A percentile compares a stretch with the other conserved stretches of the same genome.
phyloP scores from a whole-genome alignment of 768 basidiomycete species.

The Boletus huronensis region DNA sequence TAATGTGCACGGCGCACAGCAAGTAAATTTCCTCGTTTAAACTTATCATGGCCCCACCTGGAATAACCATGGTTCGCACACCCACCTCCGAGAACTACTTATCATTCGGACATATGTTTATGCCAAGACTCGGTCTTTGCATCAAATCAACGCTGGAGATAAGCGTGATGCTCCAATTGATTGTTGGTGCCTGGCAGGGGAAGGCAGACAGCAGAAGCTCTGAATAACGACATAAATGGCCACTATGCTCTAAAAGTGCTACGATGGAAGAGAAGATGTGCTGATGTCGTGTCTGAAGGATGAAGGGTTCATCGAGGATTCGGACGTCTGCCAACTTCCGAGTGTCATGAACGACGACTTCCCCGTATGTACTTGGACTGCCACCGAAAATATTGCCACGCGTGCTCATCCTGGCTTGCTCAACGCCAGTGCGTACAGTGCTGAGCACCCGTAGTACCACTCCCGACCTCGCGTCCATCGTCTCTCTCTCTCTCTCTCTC shows the following conservation, averaged over 20 bases:
- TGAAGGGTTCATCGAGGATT: neutral
- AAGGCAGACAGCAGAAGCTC: neutral
- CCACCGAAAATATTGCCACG: slow-evolving; percentile 13
- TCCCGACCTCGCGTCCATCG: neutral
- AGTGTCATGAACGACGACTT: neutral
- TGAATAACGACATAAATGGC: neutral
- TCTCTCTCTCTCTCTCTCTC: neutral
- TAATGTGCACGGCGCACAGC: no score
- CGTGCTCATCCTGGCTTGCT: slow-evolving; percentile 12
- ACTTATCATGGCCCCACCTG: no score
- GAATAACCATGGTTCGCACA: neutral
- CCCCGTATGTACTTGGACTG: neutral
- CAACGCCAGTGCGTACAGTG: slow-evolving; percentile 36
- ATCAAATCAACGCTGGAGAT: neutral
- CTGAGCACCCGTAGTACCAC: slow-evolving; percentile 43
- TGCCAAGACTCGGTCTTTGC: neutral
- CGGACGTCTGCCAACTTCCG: no score
- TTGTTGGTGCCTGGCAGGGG: neutral
- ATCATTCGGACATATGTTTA: neutral
- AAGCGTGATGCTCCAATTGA: neutral
- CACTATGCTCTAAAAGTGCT: neutral
- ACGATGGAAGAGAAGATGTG: neutral
- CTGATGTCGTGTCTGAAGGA: neutral
- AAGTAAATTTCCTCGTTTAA: no score
- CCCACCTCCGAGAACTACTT: neutral